Evolutionary conservation across 257 asterid genomes (phyloP), one percentile per base, ranked within the genome.

Genomic region (Nicotiana knightiana): DNA sequence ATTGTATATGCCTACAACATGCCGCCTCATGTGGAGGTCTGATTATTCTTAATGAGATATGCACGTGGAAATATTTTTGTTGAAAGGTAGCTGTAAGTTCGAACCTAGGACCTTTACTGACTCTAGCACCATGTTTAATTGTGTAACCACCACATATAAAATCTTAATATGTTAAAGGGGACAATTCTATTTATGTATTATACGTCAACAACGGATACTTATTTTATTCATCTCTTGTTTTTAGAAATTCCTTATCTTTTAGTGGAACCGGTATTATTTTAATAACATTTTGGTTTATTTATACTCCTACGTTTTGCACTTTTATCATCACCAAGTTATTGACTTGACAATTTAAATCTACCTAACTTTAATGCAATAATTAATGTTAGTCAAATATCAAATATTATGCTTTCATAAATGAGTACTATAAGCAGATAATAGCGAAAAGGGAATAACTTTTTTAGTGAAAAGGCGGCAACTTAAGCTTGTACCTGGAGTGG

Each of bases 401-500:
- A 9, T 43, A 43, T 9, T 53, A 53, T 53, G 5, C 58, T 53
- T 53, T 4, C 58, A 53, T 43, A 53, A 53, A 53, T 53, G 58
- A 53, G 58, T 53, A 13, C 58, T 53, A 53, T 15, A 43, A 43
- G 51, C 12, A 43, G 16, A 53, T 15, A 15, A 53, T 53, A 53
- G 58, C 58, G 6, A 53, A 13, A 53, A 53, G 18, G 58, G 18
- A 11, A 53, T 53, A 53, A 11, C 5, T 13, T 53, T 48, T 53
- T 13, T 12, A 15, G 58, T 53, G 58, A 53, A 53, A 53, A 53
- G 5, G 58, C 18, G 13, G 18, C 48, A 66, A 66, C 13, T 48
- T 79, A 37, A 79, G 28, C 58, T 67, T 81, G 88, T 80, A 88
- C 98, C 96, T 94, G 98, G 88, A 95, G 98, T 35, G 99, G 93